Percentiles rank a stretch among this genome's conserved stretches.
phyloP scores from a whole-genome alignment of 768 basidiomycete species.

The Lentinula edodes region DNA sequence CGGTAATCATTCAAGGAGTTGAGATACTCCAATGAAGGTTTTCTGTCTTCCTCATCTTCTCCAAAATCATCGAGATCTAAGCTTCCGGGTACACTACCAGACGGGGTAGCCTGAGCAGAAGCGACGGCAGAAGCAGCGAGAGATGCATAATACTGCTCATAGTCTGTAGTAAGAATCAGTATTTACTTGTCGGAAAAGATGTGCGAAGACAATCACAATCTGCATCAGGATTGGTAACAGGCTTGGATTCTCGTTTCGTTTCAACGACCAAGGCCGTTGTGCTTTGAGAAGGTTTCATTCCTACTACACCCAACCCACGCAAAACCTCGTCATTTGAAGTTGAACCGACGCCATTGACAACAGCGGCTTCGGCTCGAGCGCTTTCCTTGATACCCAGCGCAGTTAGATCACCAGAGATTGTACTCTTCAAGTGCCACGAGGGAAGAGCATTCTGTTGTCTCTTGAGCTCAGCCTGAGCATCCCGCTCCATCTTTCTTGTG shows the following conservation, averaged over 20 bases:
- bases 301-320: conserved; percentile 58
- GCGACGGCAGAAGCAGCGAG: conserved; percentile 59
- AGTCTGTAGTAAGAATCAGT: conserved; percentile 39
- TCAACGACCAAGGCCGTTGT: conserved; percentile 8
- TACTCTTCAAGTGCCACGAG: conserved; percentile 93
- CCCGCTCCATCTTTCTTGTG: conserved; percentile 64
- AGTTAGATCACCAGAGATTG: conserved; percentile 89
- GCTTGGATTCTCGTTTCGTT: conserved; percentile 33
- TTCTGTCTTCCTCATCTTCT: conserved; percentile 63
- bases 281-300: conserved; percentile 26
- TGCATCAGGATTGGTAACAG: conserved; percentile 47
- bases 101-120: conserved; percentile 58
- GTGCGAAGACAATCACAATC: conserved; percentile 44
- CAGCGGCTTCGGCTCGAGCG: conserved; percentile 41
- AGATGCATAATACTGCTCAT: conserved; percentile 79
- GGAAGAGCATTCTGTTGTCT: conserved; percentile 89
- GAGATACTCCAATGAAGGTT: conserved; percentile 59
- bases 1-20: conserved; percentile 68
- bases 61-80: conserved; percentile 48
- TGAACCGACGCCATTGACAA: conserved; percentile 21
- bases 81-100: conserved; percentile 39
- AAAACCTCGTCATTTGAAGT: conserved; percentile 69
- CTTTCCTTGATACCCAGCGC: conserved; percentile 76
- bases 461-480: conserved; percentile 79
- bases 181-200: not conserved